phyloP scores from a whole-genome alignment of 2,329 filamentous ascomycete genomes.

The Epichloe uncinata region DNA sequence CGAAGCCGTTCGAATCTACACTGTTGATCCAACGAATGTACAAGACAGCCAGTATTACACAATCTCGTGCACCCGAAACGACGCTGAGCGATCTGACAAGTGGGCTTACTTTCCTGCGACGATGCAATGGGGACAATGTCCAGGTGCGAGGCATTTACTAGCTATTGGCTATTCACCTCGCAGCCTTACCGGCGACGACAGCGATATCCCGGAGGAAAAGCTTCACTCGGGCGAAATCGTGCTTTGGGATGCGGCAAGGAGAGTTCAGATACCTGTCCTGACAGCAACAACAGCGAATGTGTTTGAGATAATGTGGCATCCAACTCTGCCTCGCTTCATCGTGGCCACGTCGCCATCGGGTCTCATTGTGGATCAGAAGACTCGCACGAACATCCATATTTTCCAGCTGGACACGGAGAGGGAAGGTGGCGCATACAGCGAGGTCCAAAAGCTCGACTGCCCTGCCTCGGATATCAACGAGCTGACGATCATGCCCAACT shows the following conservation, averaged over 20 bases:
- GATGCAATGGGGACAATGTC: conserved; percentile 44
- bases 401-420: conserved; percentile 25
- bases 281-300: conserved; percentile 44
- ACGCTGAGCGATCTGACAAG: conserved; percentile 25
- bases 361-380: conserved; percentile 27
- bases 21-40: conserved; percentile 24
- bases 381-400: conserved; percentile 44
- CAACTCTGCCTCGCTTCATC: conserved; percentile 36
- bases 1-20: conserved; percentile 45
- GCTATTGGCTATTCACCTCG: conserved; percentile 51
- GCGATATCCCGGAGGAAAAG: conserved; percentile 45
- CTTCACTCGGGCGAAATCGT: conserved; percentile 45
- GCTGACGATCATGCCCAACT: conserved; percentile 44
- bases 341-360: conserved; percentile 43
- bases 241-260: conserved; percentile 39
- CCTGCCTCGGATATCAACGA: conserved; percentile 49
- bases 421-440: conserved; percentile 20
- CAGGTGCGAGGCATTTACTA: conserved; percentile 34
- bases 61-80: conserved; percentile 28
- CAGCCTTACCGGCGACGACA: conserved; percentile 36
- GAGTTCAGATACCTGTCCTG: conserved; percentile 31
- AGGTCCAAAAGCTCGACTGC: conserved; percentile 45
- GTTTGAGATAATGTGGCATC: conserved; percentile 53
- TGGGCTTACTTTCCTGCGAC: conserved; percentile 53
- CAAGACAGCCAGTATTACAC: conserved; percentile 22